Percentiles rank a stretch among this genome's conserved stretches.
These are phyloP conservation scores for Saitozyma sp. DNA, from an alignment of 768 basidiomycete genomes.

Conservation along the genomic window DNA sequence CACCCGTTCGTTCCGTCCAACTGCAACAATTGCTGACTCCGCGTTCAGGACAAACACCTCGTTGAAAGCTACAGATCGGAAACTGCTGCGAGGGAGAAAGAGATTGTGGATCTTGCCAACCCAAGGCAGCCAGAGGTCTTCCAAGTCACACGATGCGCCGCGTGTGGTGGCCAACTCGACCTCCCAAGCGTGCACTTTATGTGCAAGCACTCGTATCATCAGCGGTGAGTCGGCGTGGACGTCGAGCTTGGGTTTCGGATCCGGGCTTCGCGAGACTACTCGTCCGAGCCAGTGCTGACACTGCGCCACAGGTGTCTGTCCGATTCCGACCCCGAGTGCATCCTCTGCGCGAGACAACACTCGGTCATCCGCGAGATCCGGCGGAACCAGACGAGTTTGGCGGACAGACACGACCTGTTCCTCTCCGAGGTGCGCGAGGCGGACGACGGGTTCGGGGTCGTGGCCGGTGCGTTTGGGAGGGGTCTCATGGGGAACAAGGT, in stretches of 20 bases:
- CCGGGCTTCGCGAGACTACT: too few species aligned
- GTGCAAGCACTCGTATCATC: constrained; percentile 97
- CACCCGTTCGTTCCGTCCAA: not conserved
- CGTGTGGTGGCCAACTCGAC: constrained; percentile 85
- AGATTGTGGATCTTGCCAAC: constrained; percentile 78
- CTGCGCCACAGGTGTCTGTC: constrained; percentile 68
- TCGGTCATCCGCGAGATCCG: constrained; percentile 86
- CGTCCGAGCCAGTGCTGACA: not conserved
- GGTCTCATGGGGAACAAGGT: constrained; percentile 36
- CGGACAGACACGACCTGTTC: constrained; percentile 55
- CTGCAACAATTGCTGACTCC: too few species aligned
- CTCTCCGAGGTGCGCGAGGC: constrained; percentile 52
- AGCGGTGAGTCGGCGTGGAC: constrained; percentile 61
- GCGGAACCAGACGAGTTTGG: constrained; percentile 77
- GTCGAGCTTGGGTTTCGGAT: too few species aligned
- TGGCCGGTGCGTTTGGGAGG: constrained; percentile 53
- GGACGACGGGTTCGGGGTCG: constrained; percentile 52
- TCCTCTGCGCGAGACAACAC: constrained; percentile 80
- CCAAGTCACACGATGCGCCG: constrained; percentile 89
- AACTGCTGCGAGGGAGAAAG: constrained; percentile 73
- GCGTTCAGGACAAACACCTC: constrained; percentile 70
- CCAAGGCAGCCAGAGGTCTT: constrained; percentile 78
- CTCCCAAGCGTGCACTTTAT: constrained; percentile 94
- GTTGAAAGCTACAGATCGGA: constrained; percentile 86
- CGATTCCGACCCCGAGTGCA: constrained; percentile 87